These are phyloP conservation scores for Hypsizygus marmoreus DNA, from an alignment of 768 basidiomycete species.

Conservation along the genomic window DNA sequence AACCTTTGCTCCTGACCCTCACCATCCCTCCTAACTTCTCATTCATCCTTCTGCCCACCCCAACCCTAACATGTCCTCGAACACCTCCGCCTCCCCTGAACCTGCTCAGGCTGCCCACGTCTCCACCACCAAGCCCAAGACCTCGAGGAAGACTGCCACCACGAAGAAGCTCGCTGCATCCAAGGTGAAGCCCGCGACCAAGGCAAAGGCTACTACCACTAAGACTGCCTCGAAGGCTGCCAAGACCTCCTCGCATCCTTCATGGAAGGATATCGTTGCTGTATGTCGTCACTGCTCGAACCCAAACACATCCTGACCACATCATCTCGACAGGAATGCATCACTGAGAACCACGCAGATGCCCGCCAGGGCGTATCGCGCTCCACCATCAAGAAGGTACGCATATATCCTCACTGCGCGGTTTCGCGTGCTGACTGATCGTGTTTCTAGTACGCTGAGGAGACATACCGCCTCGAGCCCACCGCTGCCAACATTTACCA, in stretches of 20 bases:
- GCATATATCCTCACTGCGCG: slow-evolving; percentile 19
- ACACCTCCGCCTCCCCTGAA: slow-evolving; percentile 25
- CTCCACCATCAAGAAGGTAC: slow-evolving; percentile 78
- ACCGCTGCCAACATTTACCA: slow-evolving; percentile 67
- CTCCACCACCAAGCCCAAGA: slow-evolving; percentile 17
- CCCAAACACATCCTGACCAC: neutral
- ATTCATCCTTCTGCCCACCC: slow-evolving; percentile 1
- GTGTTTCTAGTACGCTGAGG: slow-evolving; percentile 69
- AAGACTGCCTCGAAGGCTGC: slow-evolving; percentile 30
- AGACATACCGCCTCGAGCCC: slow-evolving; percentile 76
- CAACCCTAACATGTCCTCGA: slow-evolving; percentile 26
- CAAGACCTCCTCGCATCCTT: slow-evolving; percentile 37
- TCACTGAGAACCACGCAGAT: slow-evolving; percentile 64
- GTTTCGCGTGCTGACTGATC: slow-evolving; percentile 15
- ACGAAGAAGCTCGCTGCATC: slow-evolving; percentile 20
- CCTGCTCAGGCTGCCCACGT: slow-evolving; percentile 20
- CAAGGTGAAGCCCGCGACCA: slow-evolving; percentile 19
- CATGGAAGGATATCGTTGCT: slow-evolving; percentile 59
- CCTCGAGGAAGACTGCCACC: slow-evolving; percentile 20
- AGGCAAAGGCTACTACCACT: slow-evolving; percentile 30
- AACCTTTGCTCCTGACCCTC: slow-evolving; percentile 19
- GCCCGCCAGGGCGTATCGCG: slow-evolving; percentile 75
- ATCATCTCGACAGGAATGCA: slow-evolving; percentile 60
- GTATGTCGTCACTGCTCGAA: slow-evolving; percentile 27
- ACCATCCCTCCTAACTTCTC: slow-evolving; percentile 2